Conservation (phyloP, 148 eudicot genomes). For the Rhododendron ferrugineum region DNA sequence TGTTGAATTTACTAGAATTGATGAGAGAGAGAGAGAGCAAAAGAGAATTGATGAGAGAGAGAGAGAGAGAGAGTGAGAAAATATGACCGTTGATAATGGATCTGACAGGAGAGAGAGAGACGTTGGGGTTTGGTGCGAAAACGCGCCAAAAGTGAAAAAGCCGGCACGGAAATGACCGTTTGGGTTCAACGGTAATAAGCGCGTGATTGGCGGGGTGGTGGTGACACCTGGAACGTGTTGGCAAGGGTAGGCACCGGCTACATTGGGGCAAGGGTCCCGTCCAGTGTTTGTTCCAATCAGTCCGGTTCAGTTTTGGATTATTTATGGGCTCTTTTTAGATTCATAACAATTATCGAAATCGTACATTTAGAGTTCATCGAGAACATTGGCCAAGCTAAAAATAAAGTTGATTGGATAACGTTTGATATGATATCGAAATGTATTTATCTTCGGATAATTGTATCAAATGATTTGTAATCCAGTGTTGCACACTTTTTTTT, state of each 20-base stretch:
- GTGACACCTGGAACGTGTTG: not conserved
- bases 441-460: no score
- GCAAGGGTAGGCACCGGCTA: not conserved
- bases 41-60: no score
- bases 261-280: not conserved
- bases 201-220: constrained; percentile 4
- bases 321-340: rapidly evolving
- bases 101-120: constrained; percentile 1
- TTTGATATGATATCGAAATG: no score
- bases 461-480: no score
- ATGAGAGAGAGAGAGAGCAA: not conserved
- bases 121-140: not conserved
- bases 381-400: no score
- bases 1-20: not conserved
- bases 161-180: not conserved
- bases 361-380: no score
- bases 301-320: no score
- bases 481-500: no score
- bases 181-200: not conserved
- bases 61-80: not conserved
- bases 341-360: no score
- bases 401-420: no score
- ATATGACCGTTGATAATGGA: constrained; percentile 14
- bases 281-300: no score
- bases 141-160: not conserved